Base-by-base conservation (phyloP, 768 basidiomycete genomes). In the Strobilomyces echinocephalus region DNA sequence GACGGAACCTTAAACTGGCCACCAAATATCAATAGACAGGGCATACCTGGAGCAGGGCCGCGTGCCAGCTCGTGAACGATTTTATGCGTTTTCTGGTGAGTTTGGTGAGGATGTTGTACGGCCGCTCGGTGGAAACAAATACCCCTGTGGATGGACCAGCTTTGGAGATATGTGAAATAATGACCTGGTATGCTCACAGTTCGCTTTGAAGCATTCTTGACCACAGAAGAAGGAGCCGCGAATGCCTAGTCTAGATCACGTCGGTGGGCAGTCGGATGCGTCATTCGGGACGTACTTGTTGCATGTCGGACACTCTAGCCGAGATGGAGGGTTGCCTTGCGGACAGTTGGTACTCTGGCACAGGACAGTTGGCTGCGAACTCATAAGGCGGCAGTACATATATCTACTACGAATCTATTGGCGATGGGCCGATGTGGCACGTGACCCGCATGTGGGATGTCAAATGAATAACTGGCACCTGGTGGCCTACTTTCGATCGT, bases 201-300 rank as follows among this genome's bases (percentile, higher is more conserved):
- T 87, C 44, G 85, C 80, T 72, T 97, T 97, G 82, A 97, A 97
- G 73, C 95, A 98, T 47, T 90, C 91, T 71, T 98, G 95, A 24
- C 85, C 84, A 60, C 95, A 97, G 73, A 95, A 98, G 68, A 87
- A 89, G 31, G 90, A 92, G 30, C 90, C 88, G 45, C 77, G 79
- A 58, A 93, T 86, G 48, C 87, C 88, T 33, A 92, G 76, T 67
- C 90, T 92, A 60, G 35, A 55, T 54, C 24, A 44, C 14, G 52
- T 63, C 47, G 50, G 58, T 61, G 51, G 58, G 41, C 9, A 18
- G 36, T 4, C 1, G 5, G 8, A 3, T 9, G 24, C 2, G 14
- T n/a, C 33, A 36, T 38, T 30, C 11, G 33, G 31, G 41, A 77
- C 78, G 60, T 59, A 95, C 94, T 95, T 95, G 72, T 80, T 85